Evolutionary conservation across 2,329 filamentous ascomycete genomes (phyloP).

Genomic region (Hymenoscyphus linearis): DNA sequence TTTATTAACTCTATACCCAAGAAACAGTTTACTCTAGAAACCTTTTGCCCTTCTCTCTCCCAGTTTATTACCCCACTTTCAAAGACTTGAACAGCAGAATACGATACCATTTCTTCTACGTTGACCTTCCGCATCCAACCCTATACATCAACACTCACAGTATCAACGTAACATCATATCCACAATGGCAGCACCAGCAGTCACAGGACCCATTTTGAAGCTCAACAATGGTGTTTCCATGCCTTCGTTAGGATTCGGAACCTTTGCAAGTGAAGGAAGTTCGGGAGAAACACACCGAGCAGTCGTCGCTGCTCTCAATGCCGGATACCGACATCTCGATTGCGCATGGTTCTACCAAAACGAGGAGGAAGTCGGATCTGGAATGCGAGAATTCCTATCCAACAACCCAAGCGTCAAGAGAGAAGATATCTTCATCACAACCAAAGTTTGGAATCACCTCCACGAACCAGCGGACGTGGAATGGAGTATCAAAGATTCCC

Average conservation of each 20-base stretch:
- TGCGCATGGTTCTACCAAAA: constrained; percentile 74
- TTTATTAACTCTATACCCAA: background rate
- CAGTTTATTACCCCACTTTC: background rate
- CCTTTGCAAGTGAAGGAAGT: constrained; percentile 29
- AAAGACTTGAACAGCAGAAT: background rate
- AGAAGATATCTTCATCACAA: constrained; percentile 76
- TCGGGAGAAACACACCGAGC: constrained; percentile 42
- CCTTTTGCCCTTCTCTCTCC: too few relatives aligned
- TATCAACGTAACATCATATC: background rate
- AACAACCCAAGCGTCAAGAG: constrained; percentile 57
- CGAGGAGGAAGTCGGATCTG: constrained; percentile 76
- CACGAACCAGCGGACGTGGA: constrained; percentile 58
- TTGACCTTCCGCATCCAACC: background rate
- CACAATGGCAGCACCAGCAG: constrained; percentile 26
- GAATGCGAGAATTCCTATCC: constrained; percentile 66
- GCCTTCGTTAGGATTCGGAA: constrained; percentile 42
- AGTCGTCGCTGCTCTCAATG: constrained; percentile 55
- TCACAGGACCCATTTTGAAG: constrained; percentile 29
- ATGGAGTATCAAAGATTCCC: constrained; percentile 64
- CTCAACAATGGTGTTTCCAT: constrained; percentile 35
- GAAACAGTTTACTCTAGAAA: background rate
- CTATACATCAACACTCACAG: background rate
- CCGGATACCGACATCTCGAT: constrained; percentile 65
- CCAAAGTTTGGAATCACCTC: constrained; percentile 81
- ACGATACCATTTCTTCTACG: background rate